A percentile compares a stretch with the other conserved stretches of the same genome.
phyloP scores from a whole-genome alignment of 306 rosid species.

The Cucumis hystrix region DNA sequence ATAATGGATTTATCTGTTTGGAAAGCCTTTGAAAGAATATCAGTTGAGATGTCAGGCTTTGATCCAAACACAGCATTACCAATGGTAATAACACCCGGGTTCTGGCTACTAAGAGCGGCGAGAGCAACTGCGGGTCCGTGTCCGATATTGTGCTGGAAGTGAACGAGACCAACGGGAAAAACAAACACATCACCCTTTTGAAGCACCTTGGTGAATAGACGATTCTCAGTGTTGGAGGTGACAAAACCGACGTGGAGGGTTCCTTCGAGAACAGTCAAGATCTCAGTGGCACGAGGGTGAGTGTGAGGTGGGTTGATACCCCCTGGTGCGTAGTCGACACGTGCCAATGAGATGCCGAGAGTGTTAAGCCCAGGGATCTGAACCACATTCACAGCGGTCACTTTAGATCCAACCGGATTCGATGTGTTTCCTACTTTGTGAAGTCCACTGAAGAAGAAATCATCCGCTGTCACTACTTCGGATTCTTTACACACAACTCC shows the following conservation, averaged over 20 bases:
- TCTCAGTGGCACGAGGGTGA: constrained; percentile 30
- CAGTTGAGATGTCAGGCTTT: constrained; percentile 6
- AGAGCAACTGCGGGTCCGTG: constrained; percentile 15
- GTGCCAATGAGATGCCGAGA: constrained; percentile 17
- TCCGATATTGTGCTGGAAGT: constrained; percentile 23
- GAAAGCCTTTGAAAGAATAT: constrained; percentile 19
- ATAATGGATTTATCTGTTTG: constrained; percentile 17
- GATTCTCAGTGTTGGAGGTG: constrained; percentile 18
- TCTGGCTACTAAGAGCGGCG: constrained; percentile 24
- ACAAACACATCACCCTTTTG: constrained; percentile 27
- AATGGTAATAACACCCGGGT: constrained; percentile 18
- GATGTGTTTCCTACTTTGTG: constrained; percentile 15
- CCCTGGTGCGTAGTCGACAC: constrained; percentile 16
- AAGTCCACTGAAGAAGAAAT: constrained; percentile 18
- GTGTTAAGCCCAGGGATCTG: constrained; percentile 28
- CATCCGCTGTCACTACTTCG: constrained; percentile 12
- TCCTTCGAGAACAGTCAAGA: constrained; percentile 22
- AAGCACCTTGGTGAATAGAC: constrained; percentile 16
- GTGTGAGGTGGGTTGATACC: constrained; percentile 33
- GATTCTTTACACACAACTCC: constrained; percentile 23
- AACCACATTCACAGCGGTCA: constrained; percentile 14
- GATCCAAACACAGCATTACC: constrained; percentile 23
- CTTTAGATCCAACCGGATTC: constrained; percentile 12
- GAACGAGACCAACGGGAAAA: constrained; percentile 23
- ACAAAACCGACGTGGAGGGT: constrained; percentile 24